Base-by-base conservation (phyloP, 75 land plant genomes). In the Larix kaempferi region DNA sequence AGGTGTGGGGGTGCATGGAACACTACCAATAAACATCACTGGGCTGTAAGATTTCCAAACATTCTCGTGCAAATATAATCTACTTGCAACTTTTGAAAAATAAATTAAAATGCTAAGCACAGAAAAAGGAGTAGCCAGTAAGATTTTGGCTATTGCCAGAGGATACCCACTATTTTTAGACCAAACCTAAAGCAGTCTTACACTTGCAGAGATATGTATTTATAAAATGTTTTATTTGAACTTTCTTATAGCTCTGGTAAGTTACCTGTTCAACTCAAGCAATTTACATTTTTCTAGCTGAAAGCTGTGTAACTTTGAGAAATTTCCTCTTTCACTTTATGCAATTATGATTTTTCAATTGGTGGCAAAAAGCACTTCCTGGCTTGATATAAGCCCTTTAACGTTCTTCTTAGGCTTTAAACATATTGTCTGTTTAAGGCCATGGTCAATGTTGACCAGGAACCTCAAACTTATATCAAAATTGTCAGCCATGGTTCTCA, bases 1-100 rank as follows among this genome's bases (percentile, higher is more conserved):
- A 59, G 17, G 10, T 96, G 91, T 57, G 27, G 75, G 37, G 99
- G 84, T 33, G 99, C 96, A 5, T 96, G 99, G 99, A 88, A 96
- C 77, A 86, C 91, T 21, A 78, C 82, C 54, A 91, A 91, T 84
- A 76, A 77, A 60, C 94, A 91, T 69, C 91, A 96, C 74, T 96
- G 96, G 96, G 91, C 97, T 73, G 99, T 96, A 91, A 88, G 95
- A 81, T 23, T 2, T 74, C 54, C 12, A 59, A 25, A 61, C 72
- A 41, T 16, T 39, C 22, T 67, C 21, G 17, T 69, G 25, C 52
- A 27, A 37, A 19, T 37, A 69, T 69, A 37, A 21, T 69, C 52
- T 69, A 12, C 52, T 41, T 41, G 54, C n/a, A 39, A 19, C n/a
- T 69, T 41, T 41, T 69, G 22, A 41, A 67, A 19, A 21, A 35